phyloP scores from a whole-genome alignment of 2,329 filamentous ascomycete genomes.

The Westerdykella aurantiaca region DNA sequence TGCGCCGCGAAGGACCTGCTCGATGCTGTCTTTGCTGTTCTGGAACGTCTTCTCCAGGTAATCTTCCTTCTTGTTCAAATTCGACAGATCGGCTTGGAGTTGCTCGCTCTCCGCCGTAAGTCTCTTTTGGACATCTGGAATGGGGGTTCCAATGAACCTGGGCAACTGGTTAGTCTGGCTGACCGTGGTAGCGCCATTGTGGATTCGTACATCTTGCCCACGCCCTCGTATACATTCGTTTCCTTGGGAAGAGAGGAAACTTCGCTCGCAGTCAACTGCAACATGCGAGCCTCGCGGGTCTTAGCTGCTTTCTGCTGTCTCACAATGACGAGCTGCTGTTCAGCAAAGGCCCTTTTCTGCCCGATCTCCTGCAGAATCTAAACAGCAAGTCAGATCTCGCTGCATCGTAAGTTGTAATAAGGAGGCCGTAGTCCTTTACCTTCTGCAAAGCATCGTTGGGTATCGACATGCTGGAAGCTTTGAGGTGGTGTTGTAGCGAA shows the following conservation, averaged over 20 bases:
- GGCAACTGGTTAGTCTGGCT: neutral
- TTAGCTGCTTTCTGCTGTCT: constrained; percentile 78
- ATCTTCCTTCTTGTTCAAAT: constrained; percentile 79
- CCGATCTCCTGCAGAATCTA: constrained; percentile 93
- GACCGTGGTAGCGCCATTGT: constrained; percentile 1
- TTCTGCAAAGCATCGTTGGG: constrained; percentile 91
- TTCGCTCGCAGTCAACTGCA: constrained; percentile 81
- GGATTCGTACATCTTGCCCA: constrained; percentile 81
- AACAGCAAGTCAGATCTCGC: constrained; percentile 4
- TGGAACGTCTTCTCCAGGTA: constrained; percentile 94
- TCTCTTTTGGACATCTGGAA: constrained; percentile 66
- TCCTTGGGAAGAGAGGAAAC: constrained; percentile 67
- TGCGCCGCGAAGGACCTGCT: constrained; percentile 67
- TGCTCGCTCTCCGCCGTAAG: constrained; percentile 68
- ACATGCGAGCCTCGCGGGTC: constrained; percentile 80
- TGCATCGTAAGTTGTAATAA: constrained; percentile 1
- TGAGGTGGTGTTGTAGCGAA: constrained; percentile 5
- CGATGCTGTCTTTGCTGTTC: constrained; percentile 86
- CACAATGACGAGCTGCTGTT: constrained; percentile 86
- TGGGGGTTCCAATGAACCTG: constrained; percentile 84
- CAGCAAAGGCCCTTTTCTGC: constrained; percentile 76
- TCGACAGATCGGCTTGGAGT: constrained; percentile 70
- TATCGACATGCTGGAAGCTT: constrained; percentile 66
- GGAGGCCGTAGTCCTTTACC: constrained; percentile 46
- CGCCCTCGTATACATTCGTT: constrained; percentile 85